A percentile compares a stretch with the other conserved stretches of the same genome.
Evolutionary conservation across 306 rosid species (phyloP).

Genomic region (Cicer yamashitae): DNA sequence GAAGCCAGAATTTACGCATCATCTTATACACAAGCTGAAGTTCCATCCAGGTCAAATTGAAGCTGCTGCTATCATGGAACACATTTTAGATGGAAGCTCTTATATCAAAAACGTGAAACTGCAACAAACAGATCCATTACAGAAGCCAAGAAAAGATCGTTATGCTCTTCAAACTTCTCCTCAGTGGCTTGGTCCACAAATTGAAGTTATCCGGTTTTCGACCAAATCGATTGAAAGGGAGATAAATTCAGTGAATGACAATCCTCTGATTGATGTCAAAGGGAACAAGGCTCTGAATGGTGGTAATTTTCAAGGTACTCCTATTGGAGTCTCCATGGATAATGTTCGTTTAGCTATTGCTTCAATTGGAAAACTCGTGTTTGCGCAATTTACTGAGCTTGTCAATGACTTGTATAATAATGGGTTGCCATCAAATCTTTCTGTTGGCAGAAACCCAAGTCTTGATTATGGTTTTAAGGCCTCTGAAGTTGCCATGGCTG

Average conservation of each 20-base stretch:
- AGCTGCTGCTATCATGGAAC: slow-evolving; percentile 59
- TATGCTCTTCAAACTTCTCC: slow-evolving; percentile 61
- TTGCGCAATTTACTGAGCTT: slow-evolving; percentile 59
- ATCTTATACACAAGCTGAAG: slow-evolving; percentile 56
- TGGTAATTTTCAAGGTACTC: slow-evolving; percentile 62
- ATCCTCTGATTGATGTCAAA: slow-evolving; percentile 56
- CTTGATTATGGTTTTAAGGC: slow-evolving; percentile 61
- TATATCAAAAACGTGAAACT: slow-evolving; percentile 39
- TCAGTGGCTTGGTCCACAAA: slow-evolving; percentile 64
- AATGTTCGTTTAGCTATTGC: slow-evolving; percentile 54
- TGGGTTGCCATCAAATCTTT: slow-evolving; percentile 57
- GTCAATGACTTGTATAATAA: slow-evolving; percentile 55
- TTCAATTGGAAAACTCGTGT: slow-evolving; percentile 58
- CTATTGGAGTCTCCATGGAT: slow-evolving; percentile 63
- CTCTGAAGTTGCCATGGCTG: slow-evolving; percentile 59
- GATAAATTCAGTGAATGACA: slow-evolving; percentile 59
- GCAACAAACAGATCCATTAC: slow-evolving; percentile 49
- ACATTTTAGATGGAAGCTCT: slow-evolving; percentile 58
- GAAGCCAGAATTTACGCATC: slow-evolving; percentile 53
- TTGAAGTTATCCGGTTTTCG: slow-evolving; percentile 52
- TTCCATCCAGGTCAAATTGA: slow-evolving; percentile 59
- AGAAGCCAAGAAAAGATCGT: slow-evolving; percentile 56
- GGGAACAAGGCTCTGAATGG: slow-evolving; percentile 46
- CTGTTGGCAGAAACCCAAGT: slow-evolving; percentile 55
- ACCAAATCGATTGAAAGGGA: slow-evolving; percentile 57